Percentiles rank a stretch among this genome's conserved stretches.
These are phyloP conservation scores for Hymenoscyphus repandus DNA, from an alignment of 2,329 filamentous ascomycete species.

Conservation along the genomic window DNA sequence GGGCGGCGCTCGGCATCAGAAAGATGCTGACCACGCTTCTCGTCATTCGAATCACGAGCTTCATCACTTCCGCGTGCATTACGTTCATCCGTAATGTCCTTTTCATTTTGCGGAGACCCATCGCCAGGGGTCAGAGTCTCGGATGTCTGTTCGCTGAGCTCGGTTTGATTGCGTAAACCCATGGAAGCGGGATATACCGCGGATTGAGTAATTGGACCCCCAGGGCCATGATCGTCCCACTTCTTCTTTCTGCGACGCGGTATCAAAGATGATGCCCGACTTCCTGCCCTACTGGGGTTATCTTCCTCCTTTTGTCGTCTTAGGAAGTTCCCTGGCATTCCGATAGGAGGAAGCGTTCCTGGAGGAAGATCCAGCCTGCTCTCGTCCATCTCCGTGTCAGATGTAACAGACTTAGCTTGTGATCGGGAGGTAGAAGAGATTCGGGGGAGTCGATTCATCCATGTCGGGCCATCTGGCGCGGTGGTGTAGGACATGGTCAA, in stretches of 20 bases:
- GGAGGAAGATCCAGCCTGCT: conserved; percentile 63
- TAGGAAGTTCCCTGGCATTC: conserved; percentile 70
- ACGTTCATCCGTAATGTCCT: conserved; percentile 29
- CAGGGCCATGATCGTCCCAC: conserved; percentile 68
- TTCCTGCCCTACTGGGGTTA: conserved; percentile 44
- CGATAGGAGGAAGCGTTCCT: conserved; percentile 66
- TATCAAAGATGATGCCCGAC: conserved; percentile 55
- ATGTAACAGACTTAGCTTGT: conserved; percentile 75
- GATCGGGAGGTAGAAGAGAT: conserved; percentile 67
- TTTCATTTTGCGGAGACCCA: conserved; percentile 22
- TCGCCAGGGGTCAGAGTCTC: conserved; percentile 29
- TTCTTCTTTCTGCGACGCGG: conserved; percentile 60
- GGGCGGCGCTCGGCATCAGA: conserved; percentile 30
- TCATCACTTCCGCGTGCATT: conserved; percentile 18
- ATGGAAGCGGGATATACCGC: conserved; percentile 67
- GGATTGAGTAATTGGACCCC: conserved; percentile 83
- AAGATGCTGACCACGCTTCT: conserved; percentile 24
- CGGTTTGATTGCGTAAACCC: conserved; percentile 21
- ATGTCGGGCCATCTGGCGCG: conserved; percentile 78
- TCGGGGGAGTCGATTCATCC: conserved; percentile 89
- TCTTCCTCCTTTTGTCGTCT: conserved; percentile 78
- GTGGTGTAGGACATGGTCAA: conserved; percentile 95
- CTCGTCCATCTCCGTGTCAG: conserved; percentile 67
- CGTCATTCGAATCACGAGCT: conserved; percentile 31
- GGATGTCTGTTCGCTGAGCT: conserved; percentile 24